Conservation (phyloP, 2,329 filamentous ascomycete genomes). For the Zasmidium citrigriseum region DNA sequence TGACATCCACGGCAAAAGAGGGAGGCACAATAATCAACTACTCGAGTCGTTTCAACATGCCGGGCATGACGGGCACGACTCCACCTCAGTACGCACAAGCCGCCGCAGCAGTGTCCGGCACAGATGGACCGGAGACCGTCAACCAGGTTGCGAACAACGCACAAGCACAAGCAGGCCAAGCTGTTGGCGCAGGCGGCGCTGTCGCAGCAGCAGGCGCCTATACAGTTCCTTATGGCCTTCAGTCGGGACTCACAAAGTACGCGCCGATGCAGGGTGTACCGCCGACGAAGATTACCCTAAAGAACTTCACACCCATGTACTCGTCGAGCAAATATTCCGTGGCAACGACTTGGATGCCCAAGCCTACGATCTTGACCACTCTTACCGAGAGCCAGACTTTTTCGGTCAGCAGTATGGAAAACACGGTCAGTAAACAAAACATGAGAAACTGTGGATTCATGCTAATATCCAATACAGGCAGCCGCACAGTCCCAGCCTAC, state of each 20-base stretch:
- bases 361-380: constrained; percentile 51
- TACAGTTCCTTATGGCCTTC: constrained; percentile 55
- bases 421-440: constrained; percentile 52
- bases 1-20: constrained; percentile 57
- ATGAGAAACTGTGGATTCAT: not conserved
- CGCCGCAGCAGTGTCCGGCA: constrained; percentile 39
- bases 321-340: constrained; percentile 58
- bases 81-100: constrained; percentile 41
- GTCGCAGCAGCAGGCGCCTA: constrained; percentile 17
- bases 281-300: constrained; percentile 59
- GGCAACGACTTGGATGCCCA: constrained; percentile 53
- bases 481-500: constrained; percentile 54
- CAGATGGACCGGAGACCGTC: constrained; percentile 39
- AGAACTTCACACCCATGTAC: constrained; percentile 51
- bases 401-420: constrained; percentile 55
- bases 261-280: constrained; percentile 64
- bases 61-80: constrained; percentile 64
- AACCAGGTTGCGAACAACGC: constrained; percentile 33
- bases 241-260: constrained; percentile 60
- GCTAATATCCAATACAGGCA: constrained; percentile 45
- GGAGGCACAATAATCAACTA: constrained; percentile 60
- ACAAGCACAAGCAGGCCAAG: constrained; percentile 15
- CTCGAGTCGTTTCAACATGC: constrained; percentile 65
- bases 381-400: constrained; percentile 54
- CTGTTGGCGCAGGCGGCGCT: constrained; percentile 19